These are phyloP conservation scores for Cenococcum geophilum DNA, from an alignment of 495 filamentous ascomycete genomes.

Conservation along the genomic window DNA sequence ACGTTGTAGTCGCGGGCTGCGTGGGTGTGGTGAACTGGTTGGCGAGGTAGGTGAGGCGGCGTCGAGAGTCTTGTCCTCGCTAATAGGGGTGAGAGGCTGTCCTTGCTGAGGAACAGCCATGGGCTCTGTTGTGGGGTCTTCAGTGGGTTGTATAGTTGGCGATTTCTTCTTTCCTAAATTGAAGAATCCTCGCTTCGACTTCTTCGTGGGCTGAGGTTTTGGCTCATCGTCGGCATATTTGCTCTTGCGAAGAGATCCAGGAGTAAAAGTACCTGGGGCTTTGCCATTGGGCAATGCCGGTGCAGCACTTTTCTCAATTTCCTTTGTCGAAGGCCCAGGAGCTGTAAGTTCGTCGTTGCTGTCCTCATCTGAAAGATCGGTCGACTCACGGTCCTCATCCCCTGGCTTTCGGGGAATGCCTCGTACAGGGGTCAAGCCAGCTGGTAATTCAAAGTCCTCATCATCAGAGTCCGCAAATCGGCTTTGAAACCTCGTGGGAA, in stretches of 20 bases:
- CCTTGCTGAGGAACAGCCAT: slow-evolving; percentile 8
- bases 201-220: slow-evolving; percentile 15
- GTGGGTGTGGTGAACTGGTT: neutral
- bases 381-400: slow-evolving; percentile 56
- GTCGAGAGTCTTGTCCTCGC: slow-evolving; percentile 18
- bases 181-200: slow-evolving; percentile 33
- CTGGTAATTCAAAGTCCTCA: slow-evolving; percentile 31
- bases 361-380: slow-evolving; percentile 59
- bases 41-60: neutral
- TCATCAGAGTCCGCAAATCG: slow-evolving; percentile 81
- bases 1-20: slow-evolving; percentile 29
- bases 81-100: slow-evolving; percentile 26
- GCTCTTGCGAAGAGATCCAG: slow-evolving; percentile 22
- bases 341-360: slow-evolving; percentile 32
- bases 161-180: slow-evolving; percentile 36
- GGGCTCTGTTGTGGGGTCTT: slow-evolving; percentile 7
- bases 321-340: slow-evolving; percentile 13
- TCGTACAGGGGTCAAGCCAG: slow-evolving; percentile 52
- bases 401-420: slow-evolving; percentile 55
- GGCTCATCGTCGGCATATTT: slow-evolving; percentile 24
- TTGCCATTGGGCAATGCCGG: slow-evolving; percentile 23
- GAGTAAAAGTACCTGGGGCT: slow-evolving; percentile 18
- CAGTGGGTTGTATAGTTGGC: neutral
- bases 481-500: slow-evolving; percentile 51
- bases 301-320: slow-evolving; percentile 27